A percentile compares a stretch with the other conserved stretches of the same genome.
These are phyloP conservation scores for Falciphora oryzae DNA, from an alignment of 2,329 filamentous ascomycete species.

Conservation along the genomic window DNA sequence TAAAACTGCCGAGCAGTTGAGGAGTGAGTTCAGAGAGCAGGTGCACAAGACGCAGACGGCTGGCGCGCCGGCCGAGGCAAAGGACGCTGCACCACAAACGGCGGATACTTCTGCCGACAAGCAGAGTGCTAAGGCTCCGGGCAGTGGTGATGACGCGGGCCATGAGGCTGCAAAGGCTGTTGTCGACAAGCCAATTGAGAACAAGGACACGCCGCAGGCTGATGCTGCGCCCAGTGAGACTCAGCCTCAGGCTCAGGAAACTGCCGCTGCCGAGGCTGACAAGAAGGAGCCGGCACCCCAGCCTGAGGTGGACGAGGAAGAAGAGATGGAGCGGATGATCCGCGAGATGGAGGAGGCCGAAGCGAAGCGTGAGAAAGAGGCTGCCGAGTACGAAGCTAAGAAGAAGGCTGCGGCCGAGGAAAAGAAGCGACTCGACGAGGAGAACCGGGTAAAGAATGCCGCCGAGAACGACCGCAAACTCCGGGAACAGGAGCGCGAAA, in stretches of 20 bases:
- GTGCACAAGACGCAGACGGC: constrained; percentile 46
- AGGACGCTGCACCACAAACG: constrained; percentile 15
- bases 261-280: constrained; percentile 1
- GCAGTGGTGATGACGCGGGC: constrained; percentile 17
- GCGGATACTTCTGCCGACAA: constrained; percentile 3
- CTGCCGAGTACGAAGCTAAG: constrained; percentile 15
- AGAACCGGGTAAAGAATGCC: constrained; percentile 13
- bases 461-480: constrained; percentile 44
- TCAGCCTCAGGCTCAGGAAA: constrained; percentile 5
- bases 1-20: constrained; percentile 80
- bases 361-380: constrained; percentile 15
- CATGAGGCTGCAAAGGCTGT: not conserved
- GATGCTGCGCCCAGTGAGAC: constrained; percentile 5
- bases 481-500: constrained; percentile 66
- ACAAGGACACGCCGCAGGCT: constrained; percentile 6
- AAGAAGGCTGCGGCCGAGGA: constrained; percentile 15
- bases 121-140: not conserved
- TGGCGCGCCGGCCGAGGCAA: constrained; percentile 18
- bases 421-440: constrained; percentile 15
- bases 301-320: constrained; percentile 35
- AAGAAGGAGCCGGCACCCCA: constrained; percentile 37
- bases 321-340: constrained; percentile 19
- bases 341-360: constrained; percentile 22
- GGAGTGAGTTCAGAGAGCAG: constrained; percentile 75
- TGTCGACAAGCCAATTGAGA: constrained; percentile 2